Conservation (phyloP, 1,284 basidiomycete species). For the Ustilago esculenta region DNA sequence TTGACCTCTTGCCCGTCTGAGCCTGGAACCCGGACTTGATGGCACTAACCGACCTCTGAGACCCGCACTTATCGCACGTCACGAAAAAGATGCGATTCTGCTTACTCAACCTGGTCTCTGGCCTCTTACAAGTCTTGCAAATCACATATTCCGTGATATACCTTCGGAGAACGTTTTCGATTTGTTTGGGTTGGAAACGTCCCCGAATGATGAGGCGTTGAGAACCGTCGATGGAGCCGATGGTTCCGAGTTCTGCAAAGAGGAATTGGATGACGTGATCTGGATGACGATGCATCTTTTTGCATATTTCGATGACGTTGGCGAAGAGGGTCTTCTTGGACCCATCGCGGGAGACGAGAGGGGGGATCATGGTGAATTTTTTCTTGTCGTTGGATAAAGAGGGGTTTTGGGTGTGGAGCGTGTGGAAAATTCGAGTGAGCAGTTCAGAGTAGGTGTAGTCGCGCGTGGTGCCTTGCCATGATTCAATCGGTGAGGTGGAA, state of each 20-base stretch:
- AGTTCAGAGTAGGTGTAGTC: constrained; percentile 97
- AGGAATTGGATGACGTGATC: constrained; percentile 98
- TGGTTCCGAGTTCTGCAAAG: constrained; percentile 98
- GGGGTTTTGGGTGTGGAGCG: constrained; percentile 92
- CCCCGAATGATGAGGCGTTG: constrained; percentile 96
- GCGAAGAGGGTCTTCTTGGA: constrained; percentile 98
- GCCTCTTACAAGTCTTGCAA: constrained; percentile 99
- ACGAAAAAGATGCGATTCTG: constrained; percentile 99
- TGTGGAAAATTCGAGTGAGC: constrained; percentile 88
- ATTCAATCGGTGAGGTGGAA: constrained; percentile 50
- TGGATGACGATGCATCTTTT: constrained; percentile 97
- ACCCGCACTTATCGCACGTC: constrained; percentile 93
- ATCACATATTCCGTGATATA: constrained; percentile 99
- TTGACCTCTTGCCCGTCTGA: constrained; percentile 77
- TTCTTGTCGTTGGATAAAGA: constrained; percentile 79
- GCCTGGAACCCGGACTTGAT: constrained; percentile 99
- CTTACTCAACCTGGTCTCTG: constrained; percentile 93
- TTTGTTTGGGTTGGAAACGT: constrained; percentile 97
- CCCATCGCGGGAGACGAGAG: constrained; percentile 87
- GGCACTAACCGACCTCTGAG: constrained; percentile 87
- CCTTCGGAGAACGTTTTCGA: constrained; percentile 94
- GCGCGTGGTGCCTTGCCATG: constrained; percentile 88
- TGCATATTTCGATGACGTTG: constrained; percentile 97
- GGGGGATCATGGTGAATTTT: constrained; percentile 98
- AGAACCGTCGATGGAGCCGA: constrained; percentile 90